These are phyloP conservation scores for Hypoxylon rubiginosum DNA, from an alignment of 2,329 filamentous ascomycete genomes.

Conservation along the genomic window DNA sequence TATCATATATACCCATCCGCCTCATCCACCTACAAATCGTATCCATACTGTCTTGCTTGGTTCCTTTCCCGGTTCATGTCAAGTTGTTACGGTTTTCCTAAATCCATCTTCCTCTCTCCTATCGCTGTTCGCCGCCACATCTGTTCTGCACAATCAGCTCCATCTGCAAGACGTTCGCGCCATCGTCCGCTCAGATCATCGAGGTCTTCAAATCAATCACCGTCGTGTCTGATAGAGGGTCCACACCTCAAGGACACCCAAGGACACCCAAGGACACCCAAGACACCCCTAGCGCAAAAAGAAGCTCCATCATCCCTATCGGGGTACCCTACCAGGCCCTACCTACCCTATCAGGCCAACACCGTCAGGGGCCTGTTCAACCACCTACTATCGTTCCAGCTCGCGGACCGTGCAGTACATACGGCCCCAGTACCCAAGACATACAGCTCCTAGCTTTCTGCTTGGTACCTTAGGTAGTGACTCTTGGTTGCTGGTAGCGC, in stretches of 20 bases:
- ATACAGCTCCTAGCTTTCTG: background rate
- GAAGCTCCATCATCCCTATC: conserved; percentile 44
- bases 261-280: conserved; percentile 4
- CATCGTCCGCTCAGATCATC: conserved; percentile 34
- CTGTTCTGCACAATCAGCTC: conserved; percentile 20
- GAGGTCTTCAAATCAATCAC: conserved; percentile 42
- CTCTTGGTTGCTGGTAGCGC: too few relatives aligned
- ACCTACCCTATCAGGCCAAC: conserved; percentile 39
- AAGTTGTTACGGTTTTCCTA: background rate
- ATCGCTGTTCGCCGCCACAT: conserved; percentile 23
- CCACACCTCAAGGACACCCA: too few relatives aligned
- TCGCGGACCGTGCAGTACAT: conserved; percentile 33
- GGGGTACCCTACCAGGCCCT: conserved; percentile 37
- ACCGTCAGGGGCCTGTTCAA: conserved; percentile 11
- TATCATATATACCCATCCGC: background rate
- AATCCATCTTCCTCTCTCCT: background rate
- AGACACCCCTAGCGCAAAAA: conserved; percentile 33
- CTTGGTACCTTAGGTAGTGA: background rate
- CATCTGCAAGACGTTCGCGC: conserved; percentile 40
- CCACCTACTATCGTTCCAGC: conserved; percentile 40
- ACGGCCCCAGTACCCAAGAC: background rate
- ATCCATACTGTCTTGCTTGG: background rate
- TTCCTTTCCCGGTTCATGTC: background rate
- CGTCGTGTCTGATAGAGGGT: conserved; percentile 35
- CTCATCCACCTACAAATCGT: background rate